Percentiles rank a stretch among this genome's conserved stretches.
Evolutionary conservation across 768 basidiomycete species (phyloP).

Genomic region (Strobilomyces confusus): DNA sequence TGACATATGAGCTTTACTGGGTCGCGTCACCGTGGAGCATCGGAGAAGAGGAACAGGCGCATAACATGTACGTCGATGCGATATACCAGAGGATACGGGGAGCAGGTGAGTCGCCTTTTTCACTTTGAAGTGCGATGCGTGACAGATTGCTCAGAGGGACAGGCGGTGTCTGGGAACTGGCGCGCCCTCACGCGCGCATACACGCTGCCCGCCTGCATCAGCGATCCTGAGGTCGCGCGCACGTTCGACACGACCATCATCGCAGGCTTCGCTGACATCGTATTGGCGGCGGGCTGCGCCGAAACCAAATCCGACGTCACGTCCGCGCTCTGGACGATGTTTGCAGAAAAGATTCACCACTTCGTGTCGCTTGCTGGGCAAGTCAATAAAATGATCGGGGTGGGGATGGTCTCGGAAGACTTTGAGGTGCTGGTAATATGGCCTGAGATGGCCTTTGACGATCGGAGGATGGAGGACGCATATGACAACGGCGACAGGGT

Average conservation of each 20-base stretch:
- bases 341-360: slow-evolving; percentile 36
- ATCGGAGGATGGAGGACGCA: slow-evolving; percentile 20
- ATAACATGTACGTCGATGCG: slow-evolving; percentile 14
- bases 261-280: slow-evolving; percentile 24
- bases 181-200: slow-evolving; percentile 34
- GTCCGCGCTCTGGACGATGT: slow-evolving; percentile 38
- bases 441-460: slow-evolving; percentile 14
- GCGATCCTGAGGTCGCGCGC: slow-evolving; percentile 14
- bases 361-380: slow-evolving; percentile 43
- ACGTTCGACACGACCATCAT: slow-evolving; percentile 8
- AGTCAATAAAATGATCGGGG: slow-evolving; percentile 34
- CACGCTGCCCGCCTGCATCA: slow-evolving; percentile 7
- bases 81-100: slow-evolving; percentile 34
- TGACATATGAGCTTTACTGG: slow-evolving; percentile 19
- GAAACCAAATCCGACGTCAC: slow-evolving; percentile 24
- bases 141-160: slow-evolving; percentile 33
- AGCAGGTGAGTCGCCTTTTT: slow-evolving; percentile 25
- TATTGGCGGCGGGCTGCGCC: slow-evolving; percentile 25
- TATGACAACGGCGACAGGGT: slow-evolving; percentile 19
- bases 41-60: slow-evolving; percentile 15
- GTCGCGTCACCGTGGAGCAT: slow-evolving; percentile 22
- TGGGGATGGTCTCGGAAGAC: slow-evolving; percentile 24
- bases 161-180: slow-evolving; percentile 41
- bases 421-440: slow-evolving; percentile 20
- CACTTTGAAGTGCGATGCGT: background rate